Percentiles rank a stretch among this genome's conserved stretches.
These are phyloP conservation scores for Claviceps citrina DNA, from an alignment of 2,329 filamentous ascomycete genomes.

Conservation along the genomic window DNA sequence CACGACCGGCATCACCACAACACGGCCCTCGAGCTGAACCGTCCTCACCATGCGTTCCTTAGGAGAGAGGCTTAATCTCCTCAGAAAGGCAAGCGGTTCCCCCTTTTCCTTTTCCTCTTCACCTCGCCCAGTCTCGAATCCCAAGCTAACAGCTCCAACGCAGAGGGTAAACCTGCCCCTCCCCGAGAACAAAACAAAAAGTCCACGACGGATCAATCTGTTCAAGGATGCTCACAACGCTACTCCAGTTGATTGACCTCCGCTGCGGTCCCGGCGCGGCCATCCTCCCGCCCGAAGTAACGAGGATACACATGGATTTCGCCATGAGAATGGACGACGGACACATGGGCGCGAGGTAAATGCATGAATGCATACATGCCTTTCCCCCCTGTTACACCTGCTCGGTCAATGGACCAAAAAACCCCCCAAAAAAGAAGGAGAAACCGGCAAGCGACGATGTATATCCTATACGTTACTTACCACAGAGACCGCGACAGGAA, in stretches of 20 bases:
- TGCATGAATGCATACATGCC: too few relatives aligned
- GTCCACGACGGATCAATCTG: too few relatives aligned
- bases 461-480: too few relatives aligned
- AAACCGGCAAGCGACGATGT: too few relatives aligned
- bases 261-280: constrained; percentile 72
- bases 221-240: too few relatives aligned
- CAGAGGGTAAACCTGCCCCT: constrained; percentile 26
- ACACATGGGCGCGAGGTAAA: constrained; percentile 57
- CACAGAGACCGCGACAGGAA: constrained; percentile 38
- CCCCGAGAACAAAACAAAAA: constrained; percentile 8
- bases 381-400: too few relatives aligned
- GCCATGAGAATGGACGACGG: constrained; percentile 45
- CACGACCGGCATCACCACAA: too few relatives aligned
- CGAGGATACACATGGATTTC: constrained; percentile 62
- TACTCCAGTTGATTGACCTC: constrained; percentile 53
- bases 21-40: too few relatives aligned
- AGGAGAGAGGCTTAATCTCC: constrained; percentile 55
- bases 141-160: constrained; percentile 1
- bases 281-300: constrained; percentile 60
- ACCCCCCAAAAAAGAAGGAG: background rate
- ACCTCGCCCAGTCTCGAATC: background rate
- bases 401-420: too few relatives aligned
- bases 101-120: background rate
- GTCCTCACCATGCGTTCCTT: constrained; percentile 27
- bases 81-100: constrained; percentile 50